Percentiles rank a stretch among this genome's conserved stretches.
Conservation (phyloP, 148 eudicot species). For the Camellia lanceoleosa region DNA sequence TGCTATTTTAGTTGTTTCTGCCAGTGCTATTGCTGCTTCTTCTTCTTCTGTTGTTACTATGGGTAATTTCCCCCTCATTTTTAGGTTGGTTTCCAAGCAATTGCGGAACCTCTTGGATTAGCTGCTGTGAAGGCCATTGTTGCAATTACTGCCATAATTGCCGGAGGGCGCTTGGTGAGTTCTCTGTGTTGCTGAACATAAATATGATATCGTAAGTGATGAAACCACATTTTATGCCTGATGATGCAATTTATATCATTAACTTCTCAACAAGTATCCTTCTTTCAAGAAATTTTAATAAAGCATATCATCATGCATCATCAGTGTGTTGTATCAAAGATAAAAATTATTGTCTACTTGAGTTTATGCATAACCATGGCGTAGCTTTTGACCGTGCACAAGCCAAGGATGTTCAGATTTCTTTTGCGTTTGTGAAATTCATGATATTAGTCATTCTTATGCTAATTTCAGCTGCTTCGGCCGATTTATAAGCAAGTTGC, state of each 20-base stretch:
- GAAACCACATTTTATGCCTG: constrained; percentile 2
- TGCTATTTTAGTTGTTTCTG: constrained; percentile 5
- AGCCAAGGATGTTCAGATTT: not conserved
- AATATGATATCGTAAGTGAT: constrained; percentile 1
- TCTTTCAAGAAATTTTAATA: not conserved
- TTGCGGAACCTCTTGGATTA: constrained; percentile 96
- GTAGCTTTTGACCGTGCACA: no score
- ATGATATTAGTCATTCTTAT: constrained; percentile 15
- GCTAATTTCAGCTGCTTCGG: constrained; percentile 74
- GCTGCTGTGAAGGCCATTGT: constrained; percentile 98
- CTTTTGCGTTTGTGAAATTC: constrained; percentile 5
- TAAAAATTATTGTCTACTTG: not conserved
- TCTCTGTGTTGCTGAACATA: not conserved
- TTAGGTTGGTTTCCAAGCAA: constrained; percentile 95
- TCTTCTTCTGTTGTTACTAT: constrained; percentile 2
- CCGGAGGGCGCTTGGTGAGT: constrained; percentile 98
- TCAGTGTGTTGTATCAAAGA: not conserved
- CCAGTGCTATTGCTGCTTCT: constrained; percentile 10
- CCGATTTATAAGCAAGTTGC: constrained; percentile 97
- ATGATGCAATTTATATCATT: not conserved
- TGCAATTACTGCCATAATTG: constrained; percentile 93
- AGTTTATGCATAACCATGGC: not conserved
- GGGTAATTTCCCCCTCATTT: constrained; percentile 6
- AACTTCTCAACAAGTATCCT: not conserved
- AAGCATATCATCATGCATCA: not conserved